phyloP scores from a whole-genome alignment of 805 yeast species.

The Komagataella pseudopastoris region DNA sequence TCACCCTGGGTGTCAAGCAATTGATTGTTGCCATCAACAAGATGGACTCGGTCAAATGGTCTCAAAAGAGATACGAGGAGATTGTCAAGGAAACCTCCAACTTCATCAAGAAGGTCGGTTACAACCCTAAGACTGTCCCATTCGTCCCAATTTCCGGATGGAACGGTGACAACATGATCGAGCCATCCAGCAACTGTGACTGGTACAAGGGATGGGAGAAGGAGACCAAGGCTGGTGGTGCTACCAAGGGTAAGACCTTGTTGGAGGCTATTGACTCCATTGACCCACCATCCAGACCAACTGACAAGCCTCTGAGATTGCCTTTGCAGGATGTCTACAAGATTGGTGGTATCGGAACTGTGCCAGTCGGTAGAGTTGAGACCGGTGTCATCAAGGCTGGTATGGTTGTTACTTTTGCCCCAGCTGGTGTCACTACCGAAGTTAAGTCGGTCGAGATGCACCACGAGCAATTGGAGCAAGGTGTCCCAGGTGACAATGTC shows the following conservation, averaged over 20 bases:
- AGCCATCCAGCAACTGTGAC: slow-evolving; percentile 67
- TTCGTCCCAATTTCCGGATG: slow-evolving; percentile 90
- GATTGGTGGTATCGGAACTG: slow-evolving; percentile 88
- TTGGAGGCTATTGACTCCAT: slow-evolving; percentile 77
- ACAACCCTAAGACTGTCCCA: slow-evolving; percentile 69
- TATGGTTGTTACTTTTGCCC: slow-evolving; percentile 82
- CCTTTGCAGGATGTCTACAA: slow-evolving; percentile 88
- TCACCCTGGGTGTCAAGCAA: slow-evolving; percentile 80
- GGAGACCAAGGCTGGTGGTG: slow-evolving; percentile 67
- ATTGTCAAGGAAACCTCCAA: slow-evolving; percentile 63
- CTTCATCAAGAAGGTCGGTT: slow-evolving; percentile 79
- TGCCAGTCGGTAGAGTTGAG: slow-evolving; percentile 91
- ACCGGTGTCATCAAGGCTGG: slow-evolving; percentile 88
- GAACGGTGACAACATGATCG: slow-evolving; percentile 91
- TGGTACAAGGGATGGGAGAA: slow-evolving; percentile 83
- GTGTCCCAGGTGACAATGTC: slow-evolving; percentile 85
- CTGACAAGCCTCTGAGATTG: slow-evolving; percentile 79
- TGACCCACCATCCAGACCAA: slow-evolving; percentile 71
- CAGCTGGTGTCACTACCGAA: slow-evolving; percentile 83
- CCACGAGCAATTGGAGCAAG: slow-evolving; percentile 68
- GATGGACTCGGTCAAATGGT: slow-evolving; percentile 92
- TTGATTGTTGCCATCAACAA: slow-evolving; percentile 85
- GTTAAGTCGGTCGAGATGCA: slow-evolving; percentile 86
- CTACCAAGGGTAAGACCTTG: slow-evolving; percentile 65
- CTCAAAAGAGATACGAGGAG: slow-evolving; percentile 68